Percentiles rank a stretch among this genome's conserved stretches.
phyloP scores from a whole-genome alignment of 768 basidiomycete genomes.

The Boletus reticulatus region DNA sequence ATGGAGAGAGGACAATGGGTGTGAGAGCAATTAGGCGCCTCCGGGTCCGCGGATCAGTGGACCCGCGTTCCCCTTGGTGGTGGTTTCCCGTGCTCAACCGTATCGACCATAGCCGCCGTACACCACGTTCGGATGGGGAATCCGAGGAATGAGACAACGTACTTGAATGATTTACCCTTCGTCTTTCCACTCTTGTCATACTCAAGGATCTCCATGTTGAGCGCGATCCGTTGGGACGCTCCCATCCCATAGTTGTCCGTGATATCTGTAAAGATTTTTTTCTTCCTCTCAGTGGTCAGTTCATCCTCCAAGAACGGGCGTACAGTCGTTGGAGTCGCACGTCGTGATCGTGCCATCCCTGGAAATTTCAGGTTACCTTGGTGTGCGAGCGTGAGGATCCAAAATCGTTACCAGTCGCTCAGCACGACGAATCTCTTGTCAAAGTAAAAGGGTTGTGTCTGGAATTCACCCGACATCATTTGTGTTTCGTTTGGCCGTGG shows the following conservation, averaged over 20 bases:
- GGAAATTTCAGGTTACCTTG: conserved; percentile 3
- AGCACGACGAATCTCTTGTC: conserved; percentile 85
- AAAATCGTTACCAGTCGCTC: conserved; percentile 76
- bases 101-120: not conserved
- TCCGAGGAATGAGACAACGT: conserved; percentile 33
- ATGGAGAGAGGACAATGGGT: not conserved
- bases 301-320: conserved; percentile 19
- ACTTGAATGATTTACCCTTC: conserved; percentile 37
- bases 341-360: conserved; percentile 96
- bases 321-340: conserved; percentile 91
- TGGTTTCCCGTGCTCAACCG: not conserved
- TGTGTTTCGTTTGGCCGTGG: not conserved
- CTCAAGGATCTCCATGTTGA: conserved; percentile 70
- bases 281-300: not conserved
- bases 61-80: not conserved
- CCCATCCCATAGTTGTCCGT: conserved; percentile 93
- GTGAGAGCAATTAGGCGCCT: conserved; percentile 1
- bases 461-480: conserved; percentile 12
- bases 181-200: conserved; percentile 18
- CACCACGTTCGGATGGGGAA: not conserved
- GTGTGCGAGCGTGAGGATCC: not conserved
- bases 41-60: conserved; percentile 5
- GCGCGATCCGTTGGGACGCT: conserved; percentile 58
- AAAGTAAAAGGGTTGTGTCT: conserved; percentile 26
- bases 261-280: conserved; percentile 50